Percentiles rank a stretch among this genome's conserved stretches.
Conservation (phyloP, 495 filamentous ascomycete species). For the Trichoderma parareesei region DNA sequence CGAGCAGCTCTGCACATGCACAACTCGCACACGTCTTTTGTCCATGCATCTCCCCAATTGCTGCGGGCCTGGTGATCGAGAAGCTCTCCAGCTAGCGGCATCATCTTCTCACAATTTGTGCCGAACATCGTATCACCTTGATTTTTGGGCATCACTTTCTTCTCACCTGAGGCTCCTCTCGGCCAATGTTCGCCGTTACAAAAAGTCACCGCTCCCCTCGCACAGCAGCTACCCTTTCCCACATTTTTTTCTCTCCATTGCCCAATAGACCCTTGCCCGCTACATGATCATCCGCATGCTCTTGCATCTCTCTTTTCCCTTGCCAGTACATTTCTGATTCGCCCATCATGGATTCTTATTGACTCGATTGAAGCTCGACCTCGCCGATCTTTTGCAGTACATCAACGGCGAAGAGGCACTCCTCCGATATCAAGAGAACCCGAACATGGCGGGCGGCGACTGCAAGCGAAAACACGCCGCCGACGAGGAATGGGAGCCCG, state of each 20-base stretch:
- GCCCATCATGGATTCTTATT: background rate
- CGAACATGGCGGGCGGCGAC: background rate
- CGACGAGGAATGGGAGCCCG: slow-evolving; percentile 8
- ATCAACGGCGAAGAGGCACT: background rate
- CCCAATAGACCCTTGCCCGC: too few relatives aligned
- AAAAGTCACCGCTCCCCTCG: background rate
- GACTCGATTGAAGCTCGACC: background rate
- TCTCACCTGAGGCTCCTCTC: background rate
- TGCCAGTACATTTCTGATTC: background rate
- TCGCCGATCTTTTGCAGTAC: background rate
- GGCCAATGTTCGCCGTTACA: background rate
- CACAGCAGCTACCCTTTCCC: background rate
- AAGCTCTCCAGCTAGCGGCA: background rate
- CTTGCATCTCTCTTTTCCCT: background rate
- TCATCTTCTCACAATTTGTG: too few relatives aligned
- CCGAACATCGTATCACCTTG: background rate
- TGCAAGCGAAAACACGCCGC: background rate
- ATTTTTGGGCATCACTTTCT: background rate
- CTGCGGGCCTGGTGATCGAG: background rate
- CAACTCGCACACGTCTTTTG: background rate
- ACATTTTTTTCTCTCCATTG: too few relatives aligned
- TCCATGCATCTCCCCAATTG: background rate
- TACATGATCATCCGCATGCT: too few relatives aligned
- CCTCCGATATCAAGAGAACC: background rate
- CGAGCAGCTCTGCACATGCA: background rate